Base-by-base conservation (phyloP, 768 basidiomycete genomes). In the Podaxis rugospora region DNA sequence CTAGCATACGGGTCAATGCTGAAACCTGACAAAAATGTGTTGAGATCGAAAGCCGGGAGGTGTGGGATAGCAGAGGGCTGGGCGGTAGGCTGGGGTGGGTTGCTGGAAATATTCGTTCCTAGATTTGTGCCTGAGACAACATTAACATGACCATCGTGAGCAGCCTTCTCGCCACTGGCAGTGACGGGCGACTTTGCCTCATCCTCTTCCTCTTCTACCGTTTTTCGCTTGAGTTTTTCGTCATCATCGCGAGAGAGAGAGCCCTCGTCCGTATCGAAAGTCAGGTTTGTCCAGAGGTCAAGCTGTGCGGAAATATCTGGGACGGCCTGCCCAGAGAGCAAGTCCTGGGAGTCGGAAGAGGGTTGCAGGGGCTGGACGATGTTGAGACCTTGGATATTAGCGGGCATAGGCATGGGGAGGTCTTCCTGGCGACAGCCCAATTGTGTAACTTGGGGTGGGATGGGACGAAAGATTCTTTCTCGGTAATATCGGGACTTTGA, bases 241-340 rank as follows among this genome's bases (percentile, higher is more conserved):
- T 73, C 68, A 47, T 76, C 73, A 60, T 69, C 68, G 44, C 71
- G 71, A n/a, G 67, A 39, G 37, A 64, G 67, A 47, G 79, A 66
- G n/a, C 84, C 74, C 18, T 92, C 92, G 67, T 92, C 90, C 0
- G 84, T 84, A 62, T 92, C 86, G 69, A 94, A 94, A 6, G 85
- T 74, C 59, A 93, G 79, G 72, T 90, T 87, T 13, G 90, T 89
- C 93, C 93, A 94, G 57, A 94, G 78, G 71, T 89, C 87, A 56
- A 92, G 85, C 70, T 90, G 90, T 0, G 90, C 86, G 18, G 80
- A 79, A 57, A 93, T 79, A 74, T 93, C 92, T 10, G 88, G 87
- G 69, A 85, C 90, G 0, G 86, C 76, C 25, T 83, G 82, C 0
- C 84, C 77, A 0, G 83, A 74, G 62, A 91, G 81, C 25, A 90